Evolutionary conservation across 176 grass and related monocot genomes (phyloP).

Genomic region (Ampelocalamus luodianensis): DNA sequence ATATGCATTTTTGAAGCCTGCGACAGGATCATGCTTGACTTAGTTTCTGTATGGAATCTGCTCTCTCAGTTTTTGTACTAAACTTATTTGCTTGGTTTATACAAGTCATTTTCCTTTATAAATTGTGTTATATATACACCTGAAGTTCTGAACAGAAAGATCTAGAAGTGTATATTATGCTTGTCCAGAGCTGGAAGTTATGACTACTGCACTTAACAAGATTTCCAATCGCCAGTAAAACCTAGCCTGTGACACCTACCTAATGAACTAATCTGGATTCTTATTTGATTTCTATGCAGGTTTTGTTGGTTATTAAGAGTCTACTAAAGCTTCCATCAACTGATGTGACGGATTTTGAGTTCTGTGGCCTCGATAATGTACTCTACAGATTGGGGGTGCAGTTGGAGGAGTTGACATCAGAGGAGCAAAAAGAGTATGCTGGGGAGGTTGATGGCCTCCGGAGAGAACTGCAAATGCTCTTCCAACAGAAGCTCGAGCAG

Average conservation of each 20-base stretch:
- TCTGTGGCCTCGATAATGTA: slow-evolving; percentile 47
- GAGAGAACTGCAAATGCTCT: slow-evolving; percentile 68
- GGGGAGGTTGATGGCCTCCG: slow-evolving; percentile 71
- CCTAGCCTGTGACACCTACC: background rate
- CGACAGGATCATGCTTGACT: background rate
- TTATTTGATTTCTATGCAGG: slow-evolving; percentile 41
- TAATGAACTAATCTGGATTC: background rate
- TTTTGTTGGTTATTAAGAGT: slow-evolving; percentile 72
- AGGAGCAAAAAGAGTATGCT: slow-evolving; percentile 71
- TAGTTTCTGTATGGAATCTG: background rate
- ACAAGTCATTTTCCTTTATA: background rate
- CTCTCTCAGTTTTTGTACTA: background rate
- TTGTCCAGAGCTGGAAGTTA: background rate
- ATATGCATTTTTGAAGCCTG: background rate
- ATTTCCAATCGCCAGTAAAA: background rate
- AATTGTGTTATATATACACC: background rate
- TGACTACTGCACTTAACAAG: background rate
- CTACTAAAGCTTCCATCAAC: slow-evolving; percentile 65
- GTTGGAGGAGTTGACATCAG: slow-evolving; percentile 60
- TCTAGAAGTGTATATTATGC: background rate
- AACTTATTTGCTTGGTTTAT: slow-evolving; percentile 6
- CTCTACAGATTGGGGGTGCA: slow-evolving; percentile 64
- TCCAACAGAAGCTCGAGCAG: slow-evolving; percentile 69
- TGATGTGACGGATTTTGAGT: slow-evolving; percentile 55
- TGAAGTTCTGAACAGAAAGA: background rate